Conservation (phyloP, 2,329 filamentous ascomycete genomes). For the Neocatenulostroma microsporum region DNA sequence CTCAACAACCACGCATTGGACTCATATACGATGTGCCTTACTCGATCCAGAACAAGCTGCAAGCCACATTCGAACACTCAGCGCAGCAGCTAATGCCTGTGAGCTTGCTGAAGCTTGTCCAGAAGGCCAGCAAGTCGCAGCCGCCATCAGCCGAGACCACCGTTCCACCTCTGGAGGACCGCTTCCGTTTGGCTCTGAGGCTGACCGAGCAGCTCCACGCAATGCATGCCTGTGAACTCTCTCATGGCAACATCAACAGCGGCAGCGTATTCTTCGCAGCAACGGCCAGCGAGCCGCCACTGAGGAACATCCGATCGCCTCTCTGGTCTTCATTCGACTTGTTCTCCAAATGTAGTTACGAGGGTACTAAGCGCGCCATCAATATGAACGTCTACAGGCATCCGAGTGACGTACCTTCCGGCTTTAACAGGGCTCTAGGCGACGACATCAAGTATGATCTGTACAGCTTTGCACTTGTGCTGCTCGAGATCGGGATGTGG, state of each 20-base stretch:
- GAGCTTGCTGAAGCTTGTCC: slow-evolving; percentile 42
- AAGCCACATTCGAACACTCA: slow-evolving; percentile 47
- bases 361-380: slow-evolving; percentile 37
- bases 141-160: slow-evolving; percentile 32
- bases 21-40: slow-evolving; percentile 67
- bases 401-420: slow-evolving; percentile 41
- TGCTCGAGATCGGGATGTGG: slow-evolving; percentile 72
- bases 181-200: slow-evolving; percentile 67
- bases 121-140: slow-evolving; percentile 38
- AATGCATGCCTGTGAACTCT: slow-evolving; percentile 60
- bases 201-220: slow-evolving; percentile 65
- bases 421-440: slow-evolving; percentile 40
- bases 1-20: slow-evolving; percentile 60
- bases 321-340: slow-evolving; percentile 67
- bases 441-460: slow-evolving; percentile 50
- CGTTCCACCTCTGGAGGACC: slow-evolving; percentile 62
- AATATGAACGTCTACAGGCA: slow-evolving; percentile 57
- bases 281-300: slow-evolving; percentile 38
- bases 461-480: slow-evolving; percentile 64
- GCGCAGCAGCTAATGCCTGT: slow-evolving; percentile 28
- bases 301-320: slow-evolving; percentile 57
- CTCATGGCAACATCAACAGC: slow-evolving; percentile 62
- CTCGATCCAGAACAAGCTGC: slow-evolving; percentile 32
- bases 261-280: slow-evolving; percentile 61
- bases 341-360: slow-evolving; percentile 53